A percentile compares a stretch with the other conserved stretches of the same genome.
Conservation (phyloP, 1,284 basidiomycete genomes). For the Ustilago trichophora region DNA sequence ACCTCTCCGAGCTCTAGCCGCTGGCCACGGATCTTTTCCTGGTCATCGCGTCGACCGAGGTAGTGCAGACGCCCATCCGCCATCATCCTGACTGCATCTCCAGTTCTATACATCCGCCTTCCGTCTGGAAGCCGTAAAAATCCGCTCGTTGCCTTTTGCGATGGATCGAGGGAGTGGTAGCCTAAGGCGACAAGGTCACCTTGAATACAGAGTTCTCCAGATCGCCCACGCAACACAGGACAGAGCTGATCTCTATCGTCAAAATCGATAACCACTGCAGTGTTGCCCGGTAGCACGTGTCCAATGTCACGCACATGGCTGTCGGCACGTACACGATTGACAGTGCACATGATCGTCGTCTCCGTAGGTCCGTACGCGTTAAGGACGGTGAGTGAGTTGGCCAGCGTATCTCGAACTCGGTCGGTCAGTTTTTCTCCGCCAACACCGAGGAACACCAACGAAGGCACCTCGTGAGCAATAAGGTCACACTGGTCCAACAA, state of each 20-base stretch:
- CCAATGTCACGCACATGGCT: constrained; percentile 71
- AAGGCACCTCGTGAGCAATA: constrained; percentile 61
- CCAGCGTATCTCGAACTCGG: constrained; percentile 72
- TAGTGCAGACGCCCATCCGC: constrained; percentile 72
- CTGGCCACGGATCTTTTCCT: constrained; percentile 72
- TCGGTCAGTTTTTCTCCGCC: constrained; percentile 73
- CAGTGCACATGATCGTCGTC: constrained; percentile 72
- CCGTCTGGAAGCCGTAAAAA: constrained; percentile 7
- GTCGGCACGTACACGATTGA: constrained; percentile 69
- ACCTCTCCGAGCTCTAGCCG: constrained; percentile 72
- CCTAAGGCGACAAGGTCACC: constrained; percentile 72
- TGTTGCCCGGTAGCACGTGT: constrained; percentile 67
- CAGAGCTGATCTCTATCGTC: constrained; percentile 60
- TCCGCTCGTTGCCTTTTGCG: constrained; percentile 5
- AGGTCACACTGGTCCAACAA: constrained; percentile 72
- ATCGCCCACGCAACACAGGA: constrained; percentile 69
- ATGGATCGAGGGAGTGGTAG: constrained; percentile 66
- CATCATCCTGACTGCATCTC: constrained; percentile 70
- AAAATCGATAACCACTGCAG: constrained; percentile 57
- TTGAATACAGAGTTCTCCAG: constrained; percentile 72
- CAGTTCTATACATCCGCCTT: constrained; percentile 5
- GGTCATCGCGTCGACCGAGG: constrained; percentile 72
- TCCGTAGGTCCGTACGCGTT: constrained; percentile 72
- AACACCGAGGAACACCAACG: constrained; percentile 70
- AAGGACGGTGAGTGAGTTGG: constrained; percentile 69